phyloP scores from a whole-genome alignment of 1,284 basidiomycete genomes.

The Exobasidium cylindrosporum region DNA sequence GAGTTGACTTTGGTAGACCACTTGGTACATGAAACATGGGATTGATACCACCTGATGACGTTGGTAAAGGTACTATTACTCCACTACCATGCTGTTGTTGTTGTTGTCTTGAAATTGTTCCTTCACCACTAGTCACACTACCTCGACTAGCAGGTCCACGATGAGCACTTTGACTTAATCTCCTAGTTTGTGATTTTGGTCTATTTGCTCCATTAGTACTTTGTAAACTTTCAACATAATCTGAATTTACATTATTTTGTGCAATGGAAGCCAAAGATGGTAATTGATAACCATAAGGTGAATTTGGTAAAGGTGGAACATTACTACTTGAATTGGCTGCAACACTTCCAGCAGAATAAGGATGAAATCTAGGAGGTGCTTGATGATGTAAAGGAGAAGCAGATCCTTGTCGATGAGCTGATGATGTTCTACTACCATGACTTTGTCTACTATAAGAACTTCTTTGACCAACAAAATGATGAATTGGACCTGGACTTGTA shows the following conservation, averaged over 20 bases:
- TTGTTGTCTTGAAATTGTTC: not conserved
- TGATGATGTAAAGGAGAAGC: constrained; percentile 48
- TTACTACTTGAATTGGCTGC: not conserved
- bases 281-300: not conserved
- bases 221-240: not conserved
- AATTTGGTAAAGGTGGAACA: constrained; percentile 6
- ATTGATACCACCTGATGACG: constrained; percentile 28
- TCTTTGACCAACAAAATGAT: constrained; percentile 32
- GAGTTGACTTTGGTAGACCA: not conserved
- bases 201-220: not conserved
- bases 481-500: constrained; percentile 33
- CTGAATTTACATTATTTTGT: not conserved
- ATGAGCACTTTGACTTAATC: not conserved
- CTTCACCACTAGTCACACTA: constrained; percentile 10
- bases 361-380: constrained; percentile 46
- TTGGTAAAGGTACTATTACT: constrained; percentile 18
- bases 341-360: constrained; percentile 29
- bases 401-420: constrained; percentile 41
- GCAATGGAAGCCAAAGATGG: constrained; percentile 13
- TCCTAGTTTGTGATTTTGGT: not conserved
- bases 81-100: not conserved
- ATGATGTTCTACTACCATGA: constrained; percentile 39
- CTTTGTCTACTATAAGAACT: constrained; percentile 39
- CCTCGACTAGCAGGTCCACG: constrained; percentile 13
- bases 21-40: constrained; percentile 36